Evolutionary conservation across 805 yeast species (phyloP), one percentile per base, ranked within the genome.

Genomic region (Nakazawaea anatomiae): DNA sequence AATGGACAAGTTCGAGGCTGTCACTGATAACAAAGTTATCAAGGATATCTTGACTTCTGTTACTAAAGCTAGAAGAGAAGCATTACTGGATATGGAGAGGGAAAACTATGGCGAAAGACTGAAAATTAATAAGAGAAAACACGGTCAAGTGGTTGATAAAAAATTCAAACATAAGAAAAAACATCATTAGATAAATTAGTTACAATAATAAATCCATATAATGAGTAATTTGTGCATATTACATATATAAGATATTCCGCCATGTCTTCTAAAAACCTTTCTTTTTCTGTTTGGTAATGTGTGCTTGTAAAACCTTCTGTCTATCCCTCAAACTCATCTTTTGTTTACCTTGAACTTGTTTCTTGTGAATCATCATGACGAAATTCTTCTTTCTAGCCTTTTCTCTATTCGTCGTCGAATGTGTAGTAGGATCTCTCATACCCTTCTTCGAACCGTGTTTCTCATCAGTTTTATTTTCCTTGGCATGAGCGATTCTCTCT

Each of bases 301-400:
- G 98, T 1, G 96, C 96, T 55, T 85, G 75, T 60, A 94, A 71
- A 18, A 87, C 82, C 67, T 83, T 87, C 68, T 91, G 97, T 68
- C 89, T 84, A 67, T 94, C 98, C 60, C 96, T 78, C 60, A 94
- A 74, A 52, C 97, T 88, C 77, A 86, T 75, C 71, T 85, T 87
- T 56, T 86, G 91, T 69, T 94, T 94, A 56, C 98, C 98, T 69
- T 88, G 96, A 39, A 94, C 98, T 47, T 88, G 83, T 61, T 82
- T 82, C 73, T 92, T 94, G 70, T 94, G 99, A 59, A 94, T 88
- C 92, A 88, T 88, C 99, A 94, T 94, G 65, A 94, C 92, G 65
- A 90, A 94, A 71, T 94, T 94, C 96, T 94, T 94, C 89, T 89
- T 89, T 69, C 98, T 80, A 28, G 90, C 95, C 80, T 94, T 94